phyloP scores from a whole-genome alignment of 1,284 basidiomycete species.

The Microbotryomycetes sp. region DNA sequence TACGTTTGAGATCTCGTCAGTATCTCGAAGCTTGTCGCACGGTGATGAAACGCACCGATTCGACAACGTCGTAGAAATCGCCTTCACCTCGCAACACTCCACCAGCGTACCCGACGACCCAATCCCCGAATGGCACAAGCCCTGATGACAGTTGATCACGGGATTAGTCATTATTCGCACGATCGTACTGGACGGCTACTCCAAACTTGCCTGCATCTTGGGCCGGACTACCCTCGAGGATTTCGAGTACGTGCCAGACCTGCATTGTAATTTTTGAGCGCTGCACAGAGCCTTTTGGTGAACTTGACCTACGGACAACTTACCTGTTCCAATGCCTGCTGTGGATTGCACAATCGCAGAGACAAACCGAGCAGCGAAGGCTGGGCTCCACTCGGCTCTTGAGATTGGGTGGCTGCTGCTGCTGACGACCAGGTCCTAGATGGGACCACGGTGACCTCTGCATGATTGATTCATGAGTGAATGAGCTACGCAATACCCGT shows the following conservation, averaged over 20 bases:
- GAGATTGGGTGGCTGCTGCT: constrained; percentile 35
- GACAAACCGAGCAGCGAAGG: constrained; percentile 82
- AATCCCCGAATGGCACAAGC: constrained; percentile 80
- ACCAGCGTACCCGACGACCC: constrained; percentile 89
- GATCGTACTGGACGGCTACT: neutral
- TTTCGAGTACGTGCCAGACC: constrained; percentile 97
- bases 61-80: constrained; percentile 94
- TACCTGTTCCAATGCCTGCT: constrained; percentile 70
- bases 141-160: constrained; percentile 47
- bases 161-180: neutral
- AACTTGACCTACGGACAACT: constrained; percentile 7
- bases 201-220: constrained; percentile 58
- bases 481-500: neutral
- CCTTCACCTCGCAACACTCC: constrained; percentile 85
- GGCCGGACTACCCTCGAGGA: constrained; percentile 90
- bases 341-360: constrained; percentile 83
- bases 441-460: constrained; percentile 77
- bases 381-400: constrained; percentile 37
- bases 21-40: no score
- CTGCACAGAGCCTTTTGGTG: neutral
- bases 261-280: constrained; percentile 9
- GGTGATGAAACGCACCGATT: constrained; percentile 61
- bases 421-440: constrained; percentile 65
- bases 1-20: constrained; percentile 4
- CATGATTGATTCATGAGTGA: no score